Percentiles rank a stretch among this genome's conserved stretches.
Evolutionary conservation across 176 grass and related monocot species (phyloP).

Genomic region (Secale cereale): DNA sequence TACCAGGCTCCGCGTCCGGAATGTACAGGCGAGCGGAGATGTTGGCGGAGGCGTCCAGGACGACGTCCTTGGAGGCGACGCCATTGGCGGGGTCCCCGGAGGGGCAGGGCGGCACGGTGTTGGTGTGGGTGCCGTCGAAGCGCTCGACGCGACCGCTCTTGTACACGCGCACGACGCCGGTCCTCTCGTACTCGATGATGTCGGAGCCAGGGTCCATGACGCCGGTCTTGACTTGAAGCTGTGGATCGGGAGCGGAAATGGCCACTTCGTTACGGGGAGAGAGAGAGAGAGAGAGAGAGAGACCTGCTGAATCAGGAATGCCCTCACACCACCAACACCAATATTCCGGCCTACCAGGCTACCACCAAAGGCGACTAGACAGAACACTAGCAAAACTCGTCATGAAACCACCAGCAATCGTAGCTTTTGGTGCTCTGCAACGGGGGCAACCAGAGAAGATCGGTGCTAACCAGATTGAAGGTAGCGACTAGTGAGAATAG

Average conservation of each 20-base stretch:
- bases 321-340: no score
- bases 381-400: neutral
- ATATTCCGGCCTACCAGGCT: no score
- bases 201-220: constrained; percentile 40
- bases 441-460: neutral
- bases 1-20: neutral
- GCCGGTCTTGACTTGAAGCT: neutral
- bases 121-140: constrained; percentile 50
- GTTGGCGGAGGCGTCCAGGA: constrained; percentile 25
- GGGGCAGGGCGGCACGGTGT: constrained; percentile 40
- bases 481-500: neutral
- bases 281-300: no score
- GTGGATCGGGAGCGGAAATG: neutral
- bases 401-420: no score
- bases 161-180: constrained; percentile 38
- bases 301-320: no score
- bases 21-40: constrained; percentile 62
- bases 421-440: neutral
- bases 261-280: neutral
- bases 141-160: constrained; percentile 72
- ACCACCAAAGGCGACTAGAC: neutral
- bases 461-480: neutral
- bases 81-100: neutral
- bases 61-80: neutral
- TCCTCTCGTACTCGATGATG: constrained; percentile 48